Evolutionary conservation across 2,329 filamentous ascomycete species (phyloP).

Genomic region (Curvularia eragrostidis): DNA sequence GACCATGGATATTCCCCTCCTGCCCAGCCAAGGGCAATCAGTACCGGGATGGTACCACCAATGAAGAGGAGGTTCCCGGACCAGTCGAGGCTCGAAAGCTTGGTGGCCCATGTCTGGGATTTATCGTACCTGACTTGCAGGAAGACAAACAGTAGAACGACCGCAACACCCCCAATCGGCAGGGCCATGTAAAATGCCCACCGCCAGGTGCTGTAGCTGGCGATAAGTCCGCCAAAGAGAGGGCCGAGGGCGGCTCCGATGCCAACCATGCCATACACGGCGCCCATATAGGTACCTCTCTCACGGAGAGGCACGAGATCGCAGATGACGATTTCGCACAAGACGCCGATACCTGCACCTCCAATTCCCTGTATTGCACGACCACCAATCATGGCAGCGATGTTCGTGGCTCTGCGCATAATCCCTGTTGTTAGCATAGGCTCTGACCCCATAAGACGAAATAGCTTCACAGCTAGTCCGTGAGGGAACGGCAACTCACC

Average conservation of each 20-base stretch:
- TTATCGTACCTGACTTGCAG: background rate
- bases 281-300: background rate
- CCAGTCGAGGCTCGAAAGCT: background rate
- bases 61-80: background rate
- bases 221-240: background rate
- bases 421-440: background rate
- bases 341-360: background rate
- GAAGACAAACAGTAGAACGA: background rate
- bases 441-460: background rate
- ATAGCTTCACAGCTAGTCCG: background rate
- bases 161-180: background rate
- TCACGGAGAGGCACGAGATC: background rate
- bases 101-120: background rate
- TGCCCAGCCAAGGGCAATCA: background rate
- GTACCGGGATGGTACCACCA: background rate
- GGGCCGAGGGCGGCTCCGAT: background rate
- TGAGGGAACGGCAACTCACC: background rate
- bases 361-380: background rate
- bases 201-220: background rate
- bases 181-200: background rate
- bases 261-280: background rate
- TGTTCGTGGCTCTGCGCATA: background rate
- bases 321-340: background rate
- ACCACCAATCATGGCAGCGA: background rate
- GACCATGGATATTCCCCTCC: background rate